Base-by-base conservation (phyloP, 176 grass and related monocot species). In the Eragrostis nindensis region DNA sequence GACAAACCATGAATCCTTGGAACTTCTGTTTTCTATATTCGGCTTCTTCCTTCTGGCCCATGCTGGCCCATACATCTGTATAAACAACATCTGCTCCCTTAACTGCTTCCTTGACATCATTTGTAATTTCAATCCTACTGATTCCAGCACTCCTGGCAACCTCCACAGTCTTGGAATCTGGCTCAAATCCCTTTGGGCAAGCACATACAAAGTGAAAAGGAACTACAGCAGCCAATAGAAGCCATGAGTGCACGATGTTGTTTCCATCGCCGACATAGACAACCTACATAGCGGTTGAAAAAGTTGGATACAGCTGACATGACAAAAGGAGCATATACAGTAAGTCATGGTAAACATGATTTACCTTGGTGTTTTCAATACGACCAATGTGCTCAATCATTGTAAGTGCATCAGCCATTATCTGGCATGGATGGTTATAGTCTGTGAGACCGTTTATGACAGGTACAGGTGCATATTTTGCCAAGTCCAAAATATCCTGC, bases 391-490 rank as follows among this genome's bases (percentile, higher is more conserved):
- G 88, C 77, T 99, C 96, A 62, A 93, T 48, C 83, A 95, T 99
- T 72, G 92, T 95, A 52, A 99, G 92, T n/a, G 96, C 96, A 90
- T 99, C 96, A 7, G 96, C 96, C 96, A 99, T 99, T 89, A 99
- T 99, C 72, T 99, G 96, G 57, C 96, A 99, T 62, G 96, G 96
- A 82, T 95, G 96, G 82, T 99, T 99, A 68, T 95, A 99, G 68
- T 99, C 96, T 0, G 90, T 99, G 43, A 99, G 82, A 32, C 92
- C 96, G 73, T 99, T 99, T 86, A 99, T 80, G 70, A 99, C 87
- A 79, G 96, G 90, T 52, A 95, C 96, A 64, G 92, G 6, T 80
- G 96, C 91, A 82, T 91, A 99, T 74, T 84, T 81, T 64, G 92
- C 92, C 84, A 99, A 70, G 82, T 99, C 96, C 90, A 99, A 75